Evolutionary conservation across 202 grass and related monocot genomes (phyloP).

Genomic region (Dendrocalamus latiflorus): DNA sequence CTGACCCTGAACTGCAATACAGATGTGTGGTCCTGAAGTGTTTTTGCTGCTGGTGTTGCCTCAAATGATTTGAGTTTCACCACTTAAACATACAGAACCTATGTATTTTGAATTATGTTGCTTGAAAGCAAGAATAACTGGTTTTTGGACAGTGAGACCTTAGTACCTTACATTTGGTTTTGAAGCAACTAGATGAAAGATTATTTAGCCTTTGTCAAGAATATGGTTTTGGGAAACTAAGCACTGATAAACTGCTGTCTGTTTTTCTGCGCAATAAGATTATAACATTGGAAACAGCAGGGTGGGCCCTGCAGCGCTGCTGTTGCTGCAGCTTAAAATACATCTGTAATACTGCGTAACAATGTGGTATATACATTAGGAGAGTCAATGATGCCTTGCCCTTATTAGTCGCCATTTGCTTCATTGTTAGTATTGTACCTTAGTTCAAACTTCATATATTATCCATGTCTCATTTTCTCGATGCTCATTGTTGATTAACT

Average conservation of each 20-base stretch:
- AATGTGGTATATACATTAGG: not conserved
- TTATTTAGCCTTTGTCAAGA: not conserved
- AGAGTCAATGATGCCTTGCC: not conserved
- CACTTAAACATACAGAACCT: not conserved
- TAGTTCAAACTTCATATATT: not conserved
- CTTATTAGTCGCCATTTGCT: constrained; percentile 1
- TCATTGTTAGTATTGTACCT: not conserved
- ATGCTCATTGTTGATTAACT: not conserved
- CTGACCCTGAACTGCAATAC: not conserved
- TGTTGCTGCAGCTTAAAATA: not conserved
- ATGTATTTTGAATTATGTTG: not conserved
- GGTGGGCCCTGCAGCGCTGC: not conserved
- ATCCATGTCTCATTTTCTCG: not conserved
- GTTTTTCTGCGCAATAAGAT: not conserved
- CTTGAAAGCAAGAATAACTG: not conserved
- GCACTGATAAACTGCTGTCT: not conserved
- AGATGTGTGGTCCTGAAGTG: not conserved
- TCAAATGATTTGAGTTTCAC: not conserved
- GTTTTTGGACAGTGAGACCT: not conserved
- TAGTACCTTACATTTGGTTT: not conserved
- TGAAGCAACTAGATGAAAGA: not conserved
- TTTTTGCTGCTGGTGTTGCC: constrained; percentile 7
- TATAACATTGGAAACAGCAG: not conserved
- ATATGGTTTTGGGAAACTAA: not conserved
- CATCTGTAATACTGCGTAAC: not conserved